Evolutionary conservation across 2,329 filamentous ascomycete genomes (phyloP).

Genomic region (Elsinoe ampelina): DNA sequence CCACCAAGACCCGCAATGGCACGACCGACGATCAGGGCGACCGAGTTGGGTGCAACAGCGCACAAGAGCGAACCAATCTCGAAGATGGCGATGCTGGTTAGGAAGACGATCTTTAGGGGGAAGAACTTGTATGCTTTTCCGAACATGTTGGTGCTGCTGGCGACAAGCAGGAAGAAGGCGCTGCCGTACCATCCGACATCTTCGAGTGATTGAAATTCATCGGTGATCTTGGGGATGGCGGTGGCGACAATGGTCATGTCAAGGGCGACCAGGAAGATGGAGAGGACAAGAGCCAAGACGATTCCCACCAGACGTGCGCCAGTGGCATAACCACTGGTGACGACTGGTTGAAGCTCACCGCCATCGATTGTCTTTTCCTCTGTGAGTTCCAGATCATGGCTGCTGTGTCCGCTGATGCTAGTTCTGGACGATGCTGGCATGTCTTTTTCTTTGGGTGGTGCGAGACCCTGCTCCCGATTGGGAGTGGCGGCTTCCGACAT

Average conservation of each 20-base stretch:
- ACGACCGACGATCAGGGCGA: constrained; percentile 45
- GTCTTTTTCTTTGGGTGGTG: background rate
- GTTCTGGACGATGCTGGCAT: background rate
- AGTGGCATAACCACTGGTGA: constrained; percentile 4
- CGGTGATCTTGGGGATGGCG: constrained; percentile 30
- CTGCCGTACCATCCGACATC: constrained; percentile 28
- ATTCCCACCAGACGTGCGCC: background rate
- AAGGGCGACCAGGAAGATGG: constrained; percentile 20
- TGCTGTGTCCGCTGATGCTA: background rate
- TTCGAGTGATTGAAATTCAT: constrained; percentile 28
- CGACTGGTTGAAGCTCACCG: constrained; percentile 4
- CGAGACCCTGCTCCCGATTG: background rate
- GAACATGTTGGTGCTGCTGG: constrained; percentile 24
- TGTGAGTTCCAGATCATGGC: background rate
- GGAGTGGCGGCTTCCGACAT: background rate
- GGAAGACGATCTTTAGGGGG: constrained; percentile 26
- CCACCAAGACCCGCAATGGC: constrained; percentile 46
- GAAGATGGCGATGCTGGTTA: constrained; percentile 32
- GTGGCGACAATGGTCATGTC: constrained; percentile 22
- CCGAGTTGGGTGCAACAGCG: constrained; percentile 38
- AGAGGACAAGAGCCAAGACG: constrained; percentile 13
- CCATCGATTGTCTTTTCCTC: constrained; percentile 8
- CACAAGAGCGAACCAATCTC: constrained; percentile 43
- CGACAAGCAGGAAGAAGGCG: constrained; percentile 24
- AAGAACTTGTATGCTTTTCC: constrained; percentile 20